Evolutionary conservation across 2,329 filamentous ascomycete genomes (phyloP).

Genomic region (Clonostachys rhizophaga): DNA sequence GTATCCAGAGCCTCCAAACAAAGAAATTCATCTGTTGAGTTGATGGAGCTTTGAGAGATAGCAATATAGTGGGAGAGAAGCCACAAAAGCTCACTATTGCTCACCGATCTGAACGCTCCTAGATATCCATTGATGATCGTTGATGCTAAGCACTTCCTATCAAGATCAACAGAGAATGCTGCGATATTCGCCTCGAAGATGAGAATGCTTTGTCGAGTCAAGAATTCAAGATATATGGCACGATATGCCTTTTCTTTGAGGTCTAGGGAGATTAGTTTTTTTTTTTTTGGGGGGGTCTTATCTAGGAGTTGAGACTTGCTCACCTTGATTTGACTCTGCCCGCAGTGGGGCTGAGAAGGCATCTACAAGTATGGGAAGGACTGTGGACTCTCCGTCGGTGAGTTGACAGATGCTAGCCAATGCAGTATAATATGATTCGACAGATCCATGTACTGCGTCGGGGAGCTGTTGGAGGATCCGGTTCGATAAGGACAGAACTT

Average conservation of each 20-base stretch:
- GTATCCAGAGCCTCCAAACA: slow-evolving; percentile 49
- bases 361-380: slow-evolving; percentile 13
- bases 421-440: slow-evolving; percentile 31
- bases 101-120: background rate
- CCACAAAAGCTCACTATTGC: slow-evolving; percentile 49
- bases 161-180: slow-evolving; percentile 26
- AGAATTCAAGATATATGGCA: slow-evolving; percentile 30
- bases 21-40: slow-evolving; percentile 24
- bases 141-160: slow-evolving; percentile 31
- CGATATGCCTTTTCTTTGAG: slow-evolving; percentile 8
- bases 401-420: slow-evolving; percentile 27
- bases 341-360: slow-evolving; percentile 22
- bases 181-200: slow-evolving; percentile 34
- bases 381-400: slow-evolving; percentile 8
- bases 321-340: background rate
- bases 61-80: slow-evolving; percentile 64
- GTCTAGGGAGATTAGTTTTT: background rate
- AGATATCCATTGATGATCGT: slow-evolving; percentile 30
- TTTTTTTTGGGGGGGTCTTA: background rate
- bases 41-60: slow-evolving; percentile 35
- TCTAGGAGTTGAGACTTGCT: background rate
- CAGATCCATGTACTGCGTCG: slow-evolving; percentile 17
- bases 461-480: slow-evolving; percentile 30
- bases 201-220: slow-evolving; percentile 26
- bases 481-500: slow-evolving; percentile 15